Conservation (phyloP, 2,329 filamentous ascomycete genomes). For the Aspergillus sp. region DNA sequence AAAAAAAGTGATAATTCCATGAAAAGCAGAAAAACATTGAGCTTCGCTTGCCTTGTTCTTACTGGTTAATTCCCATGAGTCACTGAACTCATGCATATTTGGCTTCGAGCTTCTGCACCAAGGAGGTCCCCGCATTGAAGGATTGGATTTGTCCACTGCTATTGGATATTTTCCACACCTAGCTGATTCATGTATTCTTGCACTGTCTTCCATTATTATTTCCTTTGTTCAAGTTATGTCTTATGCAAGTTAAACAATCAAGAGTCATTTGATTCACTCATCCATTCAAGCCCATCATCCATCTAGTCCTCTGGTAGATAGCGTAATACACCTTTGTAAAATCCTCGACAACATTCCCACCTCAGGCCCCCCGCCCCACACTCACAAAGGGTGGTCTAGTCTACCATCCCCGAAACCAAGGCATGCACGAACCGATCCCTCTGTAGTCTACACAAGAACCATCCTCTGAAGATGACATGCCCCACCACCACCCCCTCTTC, state of each 20-base stretch:
- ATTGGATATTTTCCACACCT: background rate
- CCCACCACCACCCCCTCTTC: no score
- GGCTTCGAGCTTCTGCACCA: background rate
- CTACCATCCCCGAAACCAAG: no score
- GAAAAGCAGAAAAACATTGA: background rate
- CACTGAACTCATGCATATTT: conserved; percentile 5
- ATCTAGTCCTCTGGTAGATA: background rate
- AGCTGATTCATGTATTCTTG: background rate
- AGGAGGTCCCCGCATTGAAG: conserved; percentile 3
- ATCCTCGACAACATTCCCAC: no score
- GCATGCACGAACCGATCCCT: no score
- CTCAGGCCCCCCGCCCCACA: background rate
- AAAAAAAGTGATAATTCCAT: background rate
- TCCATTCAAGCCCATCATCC: background rate
- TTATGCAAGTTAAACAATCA: background rate
- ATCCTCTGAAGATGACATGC: no score
- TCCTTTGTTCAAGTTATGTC: background rate
- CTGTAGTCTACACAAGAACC: no score
- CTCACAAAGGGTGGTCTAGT: no score
- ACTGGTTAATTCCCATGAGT: conserved; percentile 8
- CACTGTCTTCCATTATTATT: background rate
- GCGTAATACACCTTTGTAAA: no score
- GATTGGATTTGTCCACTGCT: background rate
- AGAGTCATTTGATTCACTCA: background rate
- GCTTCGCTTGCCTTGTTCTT: background rate